These are phyloP conservation scores for Aspergillus proliferans DNA, from an alignment of 2,329 filamentous ascomycete species.

Conservation along the genomic window DNA sequence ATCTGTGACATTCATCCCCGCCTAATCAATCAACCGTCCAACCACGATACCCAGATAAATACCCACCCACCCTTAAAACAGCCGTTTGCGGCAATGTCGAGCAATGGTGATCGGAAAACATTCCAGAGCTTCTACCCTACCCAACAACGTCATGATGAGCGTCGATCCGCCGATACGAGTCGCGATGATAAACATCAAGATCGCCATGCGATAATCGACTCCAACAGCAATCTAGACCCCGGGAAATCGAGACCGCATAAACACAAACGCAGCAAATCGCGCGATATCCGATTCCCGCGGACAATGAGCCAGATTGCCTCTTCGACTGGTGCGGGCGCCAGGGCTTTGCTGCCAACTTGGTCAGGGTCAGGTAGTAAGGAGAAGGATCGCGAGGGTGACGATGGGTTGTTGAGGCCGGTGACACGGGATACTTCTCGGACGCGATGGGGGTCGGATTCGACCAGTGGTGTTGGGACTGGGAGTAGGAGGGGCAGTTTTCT, in stretches of 20 bases:
- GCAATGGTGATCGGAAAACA: not conserved
- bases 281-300: constrained; percentile 24
- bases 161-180: not conserved
- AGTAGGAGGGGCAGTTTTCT: constrained; percentile 26
- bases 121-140: constrained; percentile 1
- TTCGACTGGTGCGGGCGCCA: constrained; percentile 18
- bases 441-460: constrained; percentile 29
- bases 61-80: constrained; percentile 2
- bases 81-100: constrained; percentile 12
- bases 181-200: constrained; percentile 14
- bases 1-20: not conserved
- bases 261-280: constrained; percentile 26
- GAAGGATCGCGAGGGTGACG: constrained; percentile 26
- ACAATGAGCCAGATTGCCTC: constrained; percentile 29
- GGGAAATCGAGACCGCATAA: constrained; percentile 12
- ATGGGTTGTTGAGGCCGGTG: constrained; percentile 24
- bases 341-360: constrained; percentile 27
- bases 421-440: constrained; percentile 27
- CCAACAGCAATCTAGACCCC: constrained; percentile 6
- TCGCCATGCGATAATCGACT: constrained; percentile 14
- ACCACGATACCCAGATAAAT: not conserved
- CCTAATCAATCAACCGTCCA: not conserved
- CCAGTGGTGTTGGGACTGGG: constrained; percentile 14
- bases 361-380: constrained; percentile 16
- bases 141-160: constrained; percentile 9